phyloP scores from a whole-genome alignment of 169 alveolate genomes.

The Babesia gibsoni region DNA sequence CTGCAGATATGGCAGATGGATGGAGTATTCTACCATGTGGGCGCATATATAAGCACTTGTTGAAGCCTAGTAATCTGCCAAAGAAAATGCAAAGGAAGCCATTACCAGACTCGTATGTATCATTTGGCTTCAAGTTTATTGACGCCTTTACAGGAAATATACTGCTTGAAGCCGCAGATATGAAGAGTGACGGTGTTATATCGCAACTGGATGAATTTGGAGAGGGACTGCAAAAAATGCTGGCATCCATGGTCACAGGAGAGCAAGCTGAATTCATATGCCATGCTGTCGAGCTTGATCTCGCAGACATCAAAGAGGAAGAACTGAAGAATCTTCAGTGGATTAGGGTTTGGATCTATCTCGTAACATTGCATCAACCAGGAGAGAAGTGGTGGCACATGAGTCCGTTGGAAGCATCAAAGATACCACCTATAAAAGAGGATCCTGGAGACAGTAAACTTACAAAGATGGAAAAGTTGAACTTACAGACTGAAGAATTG shows the following conservation, averaged over 20 bases:
- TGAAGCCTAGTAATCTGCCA: slow-evolving; percentile 13
- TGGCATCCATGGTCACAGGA: slow-evolving; percentile 47
- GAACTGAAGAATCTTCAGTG: slow-evolving; percentile 21
- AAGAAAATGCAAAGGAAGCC: slow-evolving; percentile 15
- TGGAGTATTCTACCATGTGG: slow-evolving; percentile 62
- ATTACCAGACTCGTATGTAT: slow-evolving; percentile 13
- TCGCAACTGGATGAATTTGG: slow-evolving; percentile 19
- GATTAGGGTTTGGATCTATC: slow-evolving; percentile 57
- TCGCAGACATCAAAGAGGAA: slow-evolving; percentile 3
- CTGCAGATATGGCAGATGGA: slow-evolving; percentile 54
- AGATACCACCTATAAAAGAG: slow-evolving; percentile 19
- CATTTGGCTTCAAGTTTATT: slow-evolving; percentile 37
- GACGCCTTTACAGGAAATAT: slow-evolving; percentile 33
- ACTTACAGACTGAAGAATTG: slow-evolving; percentile 43
- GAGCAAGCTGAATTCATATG: slow-evolving; percentile 61
- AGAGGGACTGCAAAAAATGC: slow-evolving; percentile 9
- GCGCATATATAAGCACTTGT: slow-evolving; percentile 47
- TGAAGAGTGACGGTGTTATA: slow-evolving; percentile 26
- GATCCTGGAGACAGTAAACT: not conserved
- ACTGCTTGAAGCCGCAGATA: slow-evolving; percentile 25
- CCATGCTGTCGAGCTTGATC: slow-evolving; percentile 16
- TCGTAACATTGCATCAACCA: slow-evolving; percentile 24
- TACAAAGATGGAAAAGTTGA: slow-evolving; percentile 28
- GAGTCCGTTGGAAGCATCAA: slow-evolving; percentile 53
- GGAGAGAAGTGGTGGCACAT: slow-evolving; percentile 62